Conservation (phyloP, 1,139 yeast genomes). For the Diutina scorzettiae region DNA sequence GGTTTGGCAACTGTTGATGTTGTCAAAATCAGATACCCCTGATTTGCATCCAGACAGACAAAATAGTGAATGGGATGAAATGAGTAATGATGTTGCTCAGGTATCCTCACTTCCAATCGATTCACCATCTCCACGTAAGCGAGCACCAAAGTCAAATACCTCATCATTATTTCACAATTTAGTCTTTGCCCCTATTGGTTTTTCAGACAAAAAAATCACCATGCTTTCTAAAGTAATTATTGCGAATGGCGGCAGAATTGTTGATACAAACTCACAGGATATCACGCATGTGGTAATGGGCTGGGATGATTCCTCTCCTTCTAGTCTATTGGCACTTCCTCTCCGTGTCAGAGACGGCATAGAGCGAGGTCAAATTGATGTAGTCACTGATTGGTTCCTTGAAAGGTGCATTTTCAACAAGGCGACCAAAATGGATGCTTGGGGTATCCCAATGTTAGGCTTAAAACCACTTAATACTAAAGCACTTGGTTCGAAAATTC, state of each 20-base stretch:
- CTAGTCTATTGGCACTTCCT: conserved; percentile 18
- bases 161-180: neutral
- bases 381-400: conserved; percentile 75
- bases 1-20: conserved; percentile 2
- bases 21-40: neutral
- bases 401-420: conserved; percentile 67
- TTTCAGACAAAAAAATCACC: neutral
- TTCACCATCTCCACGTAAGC: neutral
- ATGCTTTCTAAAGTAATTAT: neutral
- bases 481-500: conserved; percentile 14
- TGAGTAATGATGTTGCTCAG: neutral
- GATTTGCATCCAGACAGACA: neutral
- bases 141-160: neutral
- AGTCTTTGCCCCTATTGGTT: neutral
- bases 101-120: neutral
- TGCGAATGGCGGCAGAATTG: neutral
- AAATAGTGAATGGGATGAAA: neutral
- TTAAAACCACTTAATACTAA: conserved; percentile 14
- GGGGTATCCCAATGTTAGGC: conserved; percentile 55
- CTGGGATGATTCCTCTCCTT: conserved; percentile 20
- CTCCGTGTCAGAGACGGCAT: conserved; percentile 13
- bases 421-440: conserved; percentile 43
- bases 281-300: conserved; percentile 32
- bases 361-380: conserved; percentile 15
- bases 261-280: neutral